Evolutionary conservation across 306 rosid genomes (phyloP).

Genomic region (Casuarina glauca): DNA sequence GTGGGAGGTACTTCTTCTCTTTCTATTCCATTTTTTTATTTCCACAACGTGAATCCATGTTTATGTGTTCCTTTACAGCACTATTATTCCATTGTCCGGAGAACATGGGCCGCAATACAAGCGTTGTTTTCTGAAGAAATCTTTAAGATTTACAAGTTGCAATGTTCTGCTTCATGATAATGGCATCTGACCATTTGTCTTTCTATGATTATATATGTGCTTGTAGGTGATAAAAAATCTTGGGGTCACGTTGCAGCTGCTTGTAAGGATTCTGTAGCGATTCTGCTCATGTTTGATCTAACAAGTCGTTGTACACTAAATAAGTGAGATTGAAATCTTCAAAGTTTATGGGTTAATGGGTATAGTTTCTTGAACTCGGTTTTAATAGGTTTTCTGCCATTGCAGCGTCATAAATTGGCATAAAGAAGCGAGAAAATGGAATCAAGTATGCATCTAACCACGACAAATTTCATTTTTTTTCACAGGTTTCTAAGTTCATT

Average conservation of each 20-base stretch:
- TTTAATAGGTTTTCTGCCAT: conserved; percentile 19
- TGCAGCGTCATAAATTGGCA: conserved; percentile 74
- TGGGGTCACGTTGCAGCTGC: conserved; percentile 64
- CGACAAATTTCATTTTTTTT: not conserved
- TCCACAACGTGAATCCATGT: not conserved
- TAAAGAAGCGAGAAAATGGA: conserved; percentile 81
- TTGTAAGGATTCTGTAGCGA: conserved; percentile 86
- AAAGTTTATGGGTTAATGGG: not conserved
- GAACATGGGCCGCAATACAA: not conserved
- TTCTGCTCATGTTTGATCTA: conserved; percentile 92
- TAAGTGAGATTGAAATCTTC: conserved; percentile 35
- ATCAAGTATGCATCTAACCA: conserved; percentile 52
- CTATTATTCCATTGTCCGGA: not conserved
- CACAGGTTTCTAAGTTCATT: not conserved
- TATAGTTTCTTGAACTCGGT: not conserved
- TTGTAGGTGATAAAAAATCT: conserved; percentile 60
- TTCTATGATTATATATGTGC: not conserved
- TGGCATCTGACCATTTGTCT: conserved; percentile 2
- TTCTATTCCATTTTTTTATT: not conserved
- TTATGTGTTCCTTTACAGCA: not conserved
- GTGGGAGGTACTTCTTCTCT: conserved; percentile 57
- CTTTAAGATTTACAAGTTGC: no score
- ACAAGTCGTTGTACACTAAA: conserved; percentile 91
- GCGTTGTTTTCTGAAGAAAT: no score
- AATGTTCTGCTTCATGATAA: not conserved